Percentiles rank a stretch among this genome's conserved stretches.
Evolutionary conservation across 225 moss, liverwort and hornwort species (phyloP).

Genomic region (Bryum argenteum): DNA sequence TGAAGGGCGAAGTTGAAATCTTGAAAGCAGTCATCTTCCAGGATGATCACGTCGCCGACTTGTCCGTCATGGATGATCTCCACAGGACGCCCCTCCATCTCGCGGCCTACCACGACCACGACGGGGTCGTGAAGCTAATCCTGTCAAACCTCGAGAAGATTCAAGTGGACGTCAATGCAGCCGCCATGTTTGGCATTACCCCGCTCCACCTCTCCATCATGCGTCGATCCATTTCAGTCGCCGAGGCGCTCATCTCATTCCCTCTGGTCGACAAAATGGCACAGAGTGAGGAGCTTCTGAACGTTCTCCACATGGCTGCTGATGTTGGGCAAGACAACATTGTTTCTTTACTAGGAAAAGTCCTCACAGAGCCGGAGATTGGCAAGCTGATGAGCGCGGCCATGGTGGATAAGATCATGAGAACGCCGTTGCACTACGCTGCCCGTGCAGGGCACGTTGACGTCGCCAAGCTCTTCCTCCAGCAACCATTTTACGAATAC

Average conservation of each 20-base stretch:
- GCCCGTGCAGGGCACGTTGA: slow-evolving; percentile 45
- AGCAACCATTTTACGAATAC: slow-evolving; percentile 39
- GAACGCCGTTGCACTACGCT: slow-evolving; percentile 60
- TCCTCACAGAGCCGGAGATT: slow-evolving; percentile 30
- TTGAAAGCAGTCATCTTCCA: slow-evolving; percentile 17
- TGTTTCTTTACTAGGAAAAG: slow-evolving; percentile 20
- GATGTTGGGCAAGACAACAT: slow-evolving; percentile 46
- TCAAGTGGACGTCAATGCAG: slow-evolving; percentile 44
- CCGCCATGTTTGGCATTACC: slow-evolving; percentile 49
- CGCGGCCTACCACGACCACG: slow-evolving; percentile 46
- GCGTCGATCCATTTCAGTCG: slow-evolving; percentile 38
- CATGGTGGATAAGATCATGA: slow-evolving; percentile 47
- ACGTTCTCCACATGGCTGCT: slow-evolving; percentile 53
- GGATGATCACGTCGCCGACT: slow-evolving; percentile 15
- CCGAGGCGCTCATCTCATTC: slow-evolving; percentile 30
- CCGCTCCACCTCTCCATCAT: slow-evolving; percentile 52
- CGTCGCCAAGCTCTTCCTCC: slow-evolving; percentile 37
- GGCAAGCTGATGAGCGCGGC: slow-evolving; percentile 30
- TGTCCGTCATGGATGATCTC: slow-evolving; percentile 40
- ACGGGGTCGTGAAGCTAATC: slow-evolving; percentile 37
- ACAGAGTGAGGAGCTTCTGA: slow-evolving; percentile 37
- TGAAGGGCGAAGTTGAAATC: slow-evolving; percentile 35
- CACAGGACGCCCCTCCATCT: slow-evolving; percentile 62
- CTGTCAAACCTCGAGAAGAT: slow-evolving; percentile 28
- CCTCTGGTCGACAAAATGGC: slow-evolving; percentile 41